Evolutionary conservation across 176 grass and related monocot species (phyloP), one percentile per base, ranked within the genome.

Genomic region (Ensete ventricosum): DNA sequence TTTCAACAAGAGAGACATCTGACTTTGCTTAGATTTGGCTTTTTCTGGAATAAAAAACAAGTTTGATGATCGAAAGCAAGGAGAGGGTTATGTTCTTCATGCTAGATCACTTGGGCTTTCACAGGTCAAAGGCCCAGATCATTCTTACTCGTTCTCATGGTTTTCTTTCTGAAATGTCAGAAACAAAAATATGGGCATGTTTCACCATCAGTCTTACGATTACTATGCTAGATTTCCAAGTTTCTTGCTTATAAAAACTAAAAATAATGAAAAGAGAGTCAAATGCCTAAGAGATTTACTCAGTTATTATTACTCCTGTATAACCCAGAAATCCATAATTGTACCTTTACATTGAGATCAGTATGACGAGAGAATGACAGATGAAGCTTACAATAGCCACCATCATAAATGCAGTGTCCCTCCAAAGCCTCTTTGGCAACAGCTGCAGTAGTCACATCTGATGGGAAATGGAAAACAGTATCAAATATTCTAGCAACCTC

Each of bases 331-430:
- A 86, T 83, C 79, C 55, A 76, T 67, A 81, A 77, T 84, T 83
- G 84, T 97, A 98, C 94, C 94, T 98, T 98, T 77, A 98, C 94
- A 88, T 90, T 90, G 72, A 98, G 94, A 93, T 98, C 90, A 93
- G 94, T 98, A 87, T 91, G 94, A 87, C 90, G 94, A 80, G 94
- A 98, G 80, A 93, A 89, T 88, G 90, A 88, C 82, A 98, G 90
- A 87, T 89, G 94, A 91, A 98, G 87, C 88, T 98, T 98, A 91
- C 94, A 98, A 71, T 91, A 98, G 70, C 94, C 94, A 76, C 94
- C 94, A 70, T 98, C 90, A 72, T 98, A 98, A 83, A 98, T 93
- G 82, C 90, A 93, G 79, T 98, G 90, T 55, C 94, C 94, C 77
- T 98, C 94, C 74, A 98, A 82, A 83, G 90, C 85, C 80, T 86